Conservation (phyloP, 179 eudicot species). For the Drosera spatulata region DNA sequence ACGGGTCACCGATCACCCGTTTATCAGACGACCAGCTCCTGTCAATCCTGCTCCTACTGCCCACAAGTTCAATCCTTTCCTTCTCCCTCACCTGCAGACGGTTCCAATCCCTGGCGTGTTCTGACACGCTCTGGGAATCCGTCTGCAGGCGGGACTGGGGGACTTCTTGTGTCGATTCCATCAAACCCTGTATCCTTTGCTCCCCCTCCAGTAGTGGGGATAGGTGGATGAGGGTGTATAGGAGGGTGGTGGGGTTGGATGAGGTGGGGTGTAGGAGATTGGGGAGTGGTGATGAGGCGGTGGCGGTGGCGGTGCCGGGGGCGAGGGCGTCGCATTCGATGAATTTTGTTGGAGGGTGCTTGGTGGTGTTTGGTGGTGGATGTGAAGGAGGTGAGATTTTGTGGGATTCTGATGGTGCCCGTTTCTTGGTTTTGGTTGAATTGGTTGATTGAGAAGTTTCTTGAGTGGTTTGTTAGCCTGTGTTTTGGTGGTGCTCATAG, state of each 20-base stretch:
- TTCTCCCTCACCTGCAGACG: slow-evolving; percentile 63
- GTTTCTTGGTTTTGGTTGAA: slow-evolving; percentile 4
- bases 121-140: slow-evolving; percentile 72
- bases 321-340: slow-evolving; percentile 95
- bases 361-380: slow-evolving; percentile 94
- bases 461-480: not conserved
- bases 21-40: slow-evolving; percentile 66
- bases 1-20: slow-evolving; percentile 28
- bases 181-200: slow-evolving; percentile 19
- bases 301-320: slow-evolving; percentile 21
- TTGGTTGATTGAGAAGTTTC: not conserved
- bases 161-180: slow-evolving; percentile 30
- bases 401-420: slow-evolving; percentile 4
- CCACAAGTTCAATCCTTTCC: slow-evolving; percentile 62
- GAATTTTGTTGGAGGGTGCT: slow-evolving; percentile 53
- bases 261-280: slow-evolving; percentile 50
- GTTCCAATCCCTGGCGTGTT: slow-evolving; percentile 36
- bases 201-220: slow-evolving; percentile 4
- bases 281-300: slow-evolving; percentile 18
- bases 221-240: slow-evolving; percentile 60
- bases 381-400: slow-evolving; percentile 74
- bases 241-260: slow-evolving; percentile 41
- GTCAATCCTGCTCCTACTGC: slow-evolving; percentile 62
- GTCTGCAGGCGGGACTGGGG: slow-evolving; percentile 90
- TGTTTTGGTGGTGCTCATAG: not conserved